These are phyloP conservation scores for Hyparrhenia diplandra DNA, from an alignment of 176 grass and related monocot species.

Conservation along the genomic window DNA sequence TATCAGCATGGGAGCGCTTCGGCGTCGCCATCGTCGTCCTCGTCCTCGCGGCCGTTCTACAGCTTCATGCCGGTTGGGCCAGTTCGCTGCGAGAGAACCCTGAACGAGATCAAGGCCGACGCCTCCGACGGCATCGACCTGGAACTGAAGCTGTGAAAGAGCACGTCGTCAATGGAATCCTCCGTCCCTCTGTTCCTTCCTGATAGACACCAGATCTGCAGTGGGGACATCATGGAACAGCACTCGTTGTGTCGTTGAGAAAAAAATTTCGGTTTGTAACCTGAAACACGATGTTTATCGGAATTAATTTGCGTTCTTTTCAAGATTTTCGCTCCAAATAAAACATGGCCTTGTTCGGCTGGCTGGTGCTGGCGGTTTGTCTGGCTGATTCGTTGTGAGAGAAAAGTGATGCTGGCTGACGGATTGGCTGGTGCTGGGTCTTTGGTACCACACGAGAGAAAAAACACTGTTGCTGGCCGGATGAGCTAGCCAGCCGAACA, in stretches of 20 bases:
- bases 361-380: too few relatives aligned
- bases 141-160: slow-evolving; percentile 61
- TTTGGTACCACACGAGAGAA: too few relatives aligned
- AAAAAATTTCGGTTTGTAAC: slow-evolving; percentile 4
- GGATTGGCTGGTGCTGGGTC: too few relatives aligned
- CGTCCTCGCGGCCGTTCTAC: slow-evolving; percentile 41
- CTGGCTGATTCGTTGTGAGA: too few relatives aligned
- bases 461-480: too few relatives aligned
- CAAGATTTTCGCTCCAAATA: slow-evolving; percentile 29
- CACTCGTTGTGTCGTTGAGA: background rate
- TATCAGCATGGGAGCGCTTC: slow-evolving; percentile 7
- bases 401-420: too few relatives aligned
- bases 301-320: background rate
- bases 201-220: background rate
- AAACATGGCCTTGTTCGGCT: too few relatives aligned
- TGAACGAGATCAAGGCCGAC: slow-evolving; percentile 23
- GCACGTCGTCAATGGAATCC: too few relatives aligned
- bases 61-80: slow-evolving; percentile 56
- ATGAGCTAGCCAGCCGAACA: too few relatives aligned
- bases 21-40: too few relatives aligned
- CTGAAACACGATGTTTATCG: slow-evolving; percentile 10
- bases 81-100: slow-evolving; percentile 31
- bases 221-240: background rate
- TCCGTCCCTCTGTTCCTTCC: background rate
- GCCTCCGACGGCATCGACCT: slow-evolving; percentile 52